phyloP scores from a whole-genome alignment of 2,329 filamentous ascomycete genomes.

The Ophiosphaerella herpotricha region DNA sequence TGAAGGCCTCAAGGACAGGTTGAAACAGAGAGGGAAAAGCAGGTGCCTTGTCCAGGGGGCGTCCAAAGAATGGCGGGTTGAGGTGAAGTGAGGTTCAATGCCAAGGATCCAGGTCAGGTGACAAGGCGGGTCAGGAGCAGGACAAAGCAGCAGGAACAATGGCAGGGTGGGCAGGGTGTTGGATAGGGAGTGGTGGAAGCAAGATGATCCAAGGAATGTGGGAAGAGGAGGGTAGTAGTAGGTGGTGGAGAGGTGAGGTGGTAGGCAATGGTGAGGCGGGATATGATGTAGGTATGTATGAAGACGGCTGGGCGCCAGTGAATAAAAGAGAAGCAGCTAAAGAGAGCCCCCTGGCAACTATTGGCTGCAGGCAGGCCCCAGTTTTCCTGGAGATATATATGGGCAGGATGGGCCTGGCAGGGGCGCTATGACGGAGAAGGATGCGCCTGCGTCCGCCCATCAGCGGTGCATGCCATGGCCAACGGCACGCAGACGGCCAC shows the following conservation, averaged over 20 bases:
- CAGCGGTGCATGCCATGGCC: slow-evolving; percentile 33
- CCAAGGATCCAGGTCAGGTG: slow-evolving; percentile 28
- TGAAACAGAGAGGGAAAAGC: slow-evolving; percentile 25
- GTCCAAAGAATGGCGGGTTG: neutral
- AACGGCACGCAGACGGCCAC: slow-evolving; percentile 28
- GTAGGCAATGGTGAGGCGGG: slow-evolving; percentile 33
- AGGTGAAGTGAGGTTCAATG: slow-evolving; percentile 11
- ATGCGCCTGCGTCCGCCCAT: slow-evolving; percentile 35
- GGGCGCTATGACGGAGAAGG: slow-evolving; percentile 46
- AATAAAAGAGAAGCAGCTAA: slow-evolving; percentile 30
- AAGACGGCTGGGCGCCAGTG: slow-evolving; percentile 42
- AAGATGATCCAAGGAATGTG: slow-evolving; percentile 29
- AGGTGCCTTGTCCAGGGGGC: slow-evolving; percentile 9
- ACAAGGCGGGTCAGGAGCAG: slow-evolving; percentile 8
- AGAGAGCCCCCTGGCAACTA: slow-evolving; percentile 22
- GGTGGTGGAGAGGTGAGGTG: slow-evolving; percentile 1
- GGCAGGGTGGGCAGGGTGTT: slow-evolving; percentile 9
- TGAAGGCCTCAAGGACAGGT: slow-evolving; percentile 47
- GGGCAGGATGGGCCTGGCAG: slow-evolving; percentile 41
- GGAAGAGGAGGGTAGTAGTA: slow-evolving; percentile 19
- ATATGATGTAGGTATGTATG: slow-evolving; percentile 45
- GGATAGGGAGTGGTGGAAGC: slow-evolving; percentile 17
- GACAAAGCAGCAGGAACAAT: slow-evolving; percentile 4
- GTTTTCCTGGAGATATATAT: slow-evolving; percentile 43
- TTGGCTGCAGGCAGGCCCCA: slow-evolving; percentile 34